Conservation (phyloP, 2,329 filamentous ascomycete genomes). For the Aspergillus tamarii region DNA sequence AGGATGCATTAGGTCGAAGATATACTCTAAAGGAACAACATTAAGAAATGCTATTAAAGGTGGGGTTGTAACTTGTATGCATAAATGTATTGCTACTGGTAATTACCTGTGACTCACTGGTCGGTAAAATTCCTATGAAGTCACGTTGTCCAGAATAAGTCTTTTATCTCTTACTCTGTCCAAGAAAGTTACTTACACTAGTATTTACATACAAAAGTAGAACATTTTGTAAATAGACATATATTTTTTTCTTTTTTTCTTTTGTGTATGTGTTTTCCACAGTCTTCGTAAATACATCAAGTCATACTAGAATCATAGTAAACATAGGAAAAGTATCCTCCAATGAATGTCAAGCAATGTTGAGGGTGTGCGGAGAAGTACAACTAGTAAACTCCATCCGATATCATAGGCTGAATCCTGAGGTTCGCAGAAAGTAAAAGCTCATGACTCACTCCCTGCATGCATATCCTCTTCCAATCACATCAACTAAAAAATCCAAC, state of each 20-base stretch:
- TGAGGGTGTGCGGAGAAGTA: constrained; percentile 2
- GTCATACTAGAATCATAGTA: background rate
- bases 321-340: background rate
- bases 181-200: no score
- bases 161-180: background rate
- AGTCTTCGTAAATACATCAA: background rate
- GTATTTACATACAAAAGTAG: background rate
- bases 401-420: background rate
- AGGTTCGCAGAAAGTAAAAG: background rate
- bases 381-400: background rate
- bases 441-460: constrained; percentile 3
- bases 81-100: background rate
- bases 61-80: background rate
- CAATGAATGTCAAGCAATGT: background rate
- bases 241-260: background rate
- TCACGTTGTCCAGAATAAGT: background rate
- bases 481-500: background rate
- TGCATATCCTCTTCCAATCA: background rate
- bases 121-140: background rate
- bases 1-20: background rate
- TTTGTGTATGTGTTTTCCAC: background rate
- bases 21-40: background rate
- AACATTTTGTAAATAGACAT: background rate
- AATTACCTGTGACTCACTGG: background rate
- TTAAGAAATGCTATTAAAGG: background rate